phyloP scores from a whole-genome alignment of 768 basidiomycete species.

The Glaciozyma martinii region DNA sequence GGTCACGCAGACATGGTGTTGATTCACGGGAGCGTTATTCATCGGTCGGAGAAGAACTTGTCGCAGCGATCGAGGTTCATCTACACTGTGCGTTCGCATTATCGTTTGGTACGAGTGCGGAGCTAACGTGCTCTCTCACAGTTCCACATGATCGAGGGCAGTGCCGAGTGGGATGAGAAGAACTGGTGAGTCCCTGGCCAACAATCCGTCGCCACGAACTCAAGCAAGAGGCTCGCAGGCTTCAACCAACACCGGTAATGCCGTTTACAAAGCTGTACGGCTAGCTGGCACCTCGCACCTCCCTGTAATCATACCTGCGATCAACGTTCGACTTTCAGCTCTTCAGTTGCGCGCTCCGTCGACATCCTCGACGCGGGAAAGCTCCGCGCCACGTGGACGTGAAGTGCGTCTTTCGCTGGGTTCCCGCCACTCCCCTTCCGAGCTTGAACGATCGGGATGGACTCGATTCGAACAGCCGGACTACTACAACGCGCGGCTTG shows the following conservation, averaged over 20 bases:
- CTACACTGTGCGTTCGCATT: conserved; percentile 52
- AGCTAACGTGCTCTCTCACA: conserved; percentile 9
- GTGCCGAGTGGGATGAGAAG: conserved; percentile 4
- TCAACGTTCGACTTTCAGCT: no score
- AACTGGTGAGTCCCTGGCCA: neutral
- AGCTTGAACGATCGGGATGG: no score
- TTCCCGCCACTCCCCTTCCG: no score
- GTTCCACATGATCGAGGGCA: conserved; percentile 6
- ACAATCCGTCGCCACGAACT: no score
- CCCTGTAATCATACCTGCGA: no score
- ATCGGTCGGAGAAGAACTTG: conserved; percentile 80
- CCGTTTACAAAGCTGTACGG: conserved; percentile 3
- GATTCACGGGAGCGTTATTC: conserved; percentile 86
- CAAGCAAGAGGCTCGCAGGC: no score
- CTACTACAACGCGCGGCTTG: no score
- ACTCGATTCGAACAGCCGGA: no score
- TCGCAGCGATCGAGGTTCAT: conserved; percentile 69
- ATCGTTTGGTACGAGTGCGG: neutral
- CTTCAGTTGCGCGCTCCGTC: no score
- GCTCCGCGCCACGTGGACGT: no score
- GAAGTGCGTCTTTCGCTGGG: no score
- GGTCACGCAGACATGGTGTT: conserved; percentile 68
- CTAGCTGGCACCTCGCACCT: neutral
- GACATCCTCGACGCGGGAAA: no score
- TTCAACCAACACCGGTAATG: conserved; percentile 1